Conservation (phyloP, 306 rosid genomes). For the Vicia villosa region DNA sequence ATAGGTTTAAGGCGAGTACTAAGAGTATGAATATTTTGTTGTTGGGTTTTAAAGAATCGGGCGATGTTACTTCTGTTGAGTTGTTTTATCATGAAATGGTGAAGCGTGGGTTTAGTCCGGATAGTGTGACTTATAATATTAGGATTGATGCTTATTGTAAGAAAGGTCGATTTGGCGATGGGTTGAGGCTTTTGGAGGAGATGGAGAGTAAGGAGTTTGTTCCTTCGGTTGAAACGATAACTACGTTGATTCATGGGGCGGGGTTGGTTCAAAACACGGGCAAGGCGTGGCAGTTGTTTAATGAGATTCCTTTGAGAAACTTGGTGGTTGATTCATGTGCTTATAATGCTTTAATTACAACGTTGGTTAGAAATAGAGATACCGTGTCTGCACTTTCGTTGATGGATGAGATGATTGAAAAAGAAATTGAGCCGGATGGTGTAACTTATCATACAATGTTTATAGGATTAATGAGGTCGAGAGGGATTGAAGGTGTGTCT, state of each 20-base stretch:
- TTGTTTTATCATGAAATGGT: constrained; percentile 87
- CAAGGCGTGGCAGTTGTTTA: constrained; percentile 66
- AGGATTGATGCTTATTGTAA: constrained; percentile 87
- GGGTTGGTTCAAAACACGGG: constrained; percentile 65
- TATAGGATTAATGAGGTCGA: constrained; percentile 54
- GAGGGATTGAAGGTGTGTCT: constrained; percentile 51
- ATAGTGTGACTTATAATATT: constrained; percentile 64
- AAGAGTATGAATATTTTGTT: constrained; percentile 92
- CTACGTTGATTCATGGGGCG: constrained; percentile 93
- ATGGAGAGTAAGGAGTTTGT: constrained; percentile 57
- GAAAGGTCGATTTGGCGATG: constrained; percentile 71
- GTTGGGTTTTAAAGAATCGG: constrained; percentile 85
- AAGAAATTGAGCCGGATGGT: constrained; percentile 54
- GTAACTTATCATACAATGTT: constrained; percentile 77
- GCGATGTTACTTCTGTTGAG: constrained; percentile 77
- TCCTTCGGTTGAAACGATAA: constrained; percentile 65
- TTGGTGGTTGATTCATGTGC: constrained; percentile 63
- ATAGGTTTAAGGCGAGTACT: constrained; percentile 59
- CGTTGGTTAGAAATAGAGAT: constrained; percentile 61
- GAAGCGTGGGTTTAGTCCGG: constrained; percentile 72
- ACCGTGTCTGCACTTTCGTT: constrained; percentile 56
- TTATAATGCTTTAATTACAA: constrained; percentile 76
- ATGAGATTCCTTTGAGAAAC: constrained; percentile 61
- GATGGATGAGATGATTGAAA: constrained; percentile 77
- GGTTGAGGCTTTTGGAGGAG: constrained; percentile 71